These are phyloP conservation scores for Dendrobium catenatum DNA, from an alignment of 106 monocot genomes.

Conservation along the genomic window DNA sequence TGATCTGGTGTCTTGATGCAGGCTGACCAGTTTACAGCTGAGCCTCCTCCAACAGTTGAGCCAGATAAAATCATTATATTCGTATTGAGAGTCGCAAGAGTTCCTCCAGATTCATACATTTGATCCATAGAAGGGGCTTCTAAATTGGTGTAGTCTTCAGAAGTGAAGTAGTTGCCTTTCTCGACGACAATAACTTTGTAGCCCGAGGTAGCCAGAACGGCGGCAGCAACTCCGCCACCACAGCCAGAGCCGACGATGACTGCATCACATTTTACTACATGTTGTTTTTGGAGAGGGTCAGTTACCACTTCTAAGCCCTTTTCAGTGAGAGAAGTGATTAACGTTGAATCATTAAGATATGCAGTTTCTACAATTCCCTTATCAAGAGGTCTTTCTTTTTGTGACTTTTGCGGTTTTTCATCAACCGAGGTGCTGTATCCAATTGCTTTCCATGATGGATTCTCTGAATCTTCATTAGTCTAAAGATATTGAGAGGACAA, in stretches of 20 bases:
- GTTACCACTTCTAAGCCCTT: slow-evolving; percentile 45
- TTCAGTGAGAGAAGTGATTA: slow-evolving; percentile 31
- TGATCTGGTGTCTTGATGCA: slow-evolving; percentile 45
- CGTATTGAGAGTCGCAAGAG: slow-evolving; percentile 25
- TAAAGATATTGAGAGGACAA: slow-evolving; percentile 15
- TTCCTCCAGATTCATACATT: slow-evolving; percentile 55
- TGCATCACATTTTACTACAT: slow-evolving; percentile 59
- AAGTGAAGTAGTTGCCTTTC: slow-evolving; percentile 83
- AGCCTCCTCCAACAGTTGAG: slow-evolving; percentile 68
- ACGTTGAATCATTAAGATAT: slow-evolving; percentile 33
- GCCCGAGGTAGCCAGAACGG: slow-evolving; percentile 58
- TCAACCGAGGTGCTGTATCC: slow-evolving; percentile 29
- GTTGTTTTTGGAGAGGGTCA: slow-evolving; percentile 13
- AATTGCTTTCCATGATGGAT: slow-evolving; percentile 49
- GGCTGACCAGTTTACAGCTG: slow-evolving; percentile 73
- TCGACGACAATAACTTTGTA: slow-evolving; percentile 73
- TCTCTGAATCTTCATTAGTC: slow-evolving; percentile 37
- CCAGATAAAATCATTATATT: slow-evolving; percentile 50
- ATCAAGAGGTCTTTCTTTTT: slow-evolving; percentile 51
- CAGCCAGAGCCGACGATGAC: slow-evolving; percentile 80
- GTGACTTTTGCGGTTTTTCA: background rate
- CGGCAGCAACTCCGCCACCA: slow-evolving; percentile 84
- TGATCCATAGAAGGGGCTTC: slow-evolving; percentile 45
- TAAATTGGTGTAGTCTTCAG: slow-evolving; percentile 58
- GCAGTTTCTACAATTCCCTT: slow-evolving; percentile 65